Evolutionary conservation across 352 stramenopile genomes (phyloP), one percentile per base, ranked within the genome.

Genomic region (Phytopythium helicoides): DNA sequence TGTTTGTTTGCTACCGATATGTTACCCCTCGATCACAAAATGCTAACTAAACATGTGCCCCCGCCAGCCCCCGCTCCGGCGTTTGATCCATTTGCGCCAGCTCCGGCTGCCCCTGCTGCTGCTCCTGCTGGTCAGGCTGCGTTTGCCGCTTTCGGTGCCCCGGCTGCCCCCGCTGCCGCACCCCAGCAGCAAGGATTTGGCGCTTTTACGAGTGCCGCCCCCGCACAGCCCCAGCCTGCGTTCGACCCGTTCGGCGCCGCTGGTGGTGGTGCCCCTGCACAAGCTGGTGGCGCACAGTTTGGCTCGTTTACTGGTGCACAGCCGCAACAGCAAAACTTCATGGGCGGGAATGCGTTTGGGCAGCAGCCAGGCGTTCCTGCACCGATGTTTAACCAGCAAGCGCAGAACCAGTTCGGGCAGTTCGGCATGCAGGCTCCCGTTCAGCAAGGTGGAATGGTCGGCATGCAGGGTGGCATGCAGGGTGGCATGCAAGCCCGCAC

Each of bases 1-100:
- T 39, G 54, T 45, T 35, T 35, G 21, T 45, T 47, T 9, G 28
- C n/a, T 47, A n/a, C n/a, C n/a, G n/a, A n/a, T n/a, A n/a, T n/a
- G n/a, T n/a, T n/a, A n/a, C n/a, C n/a, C n/a, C n/a, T n/a, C n/a
- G n/a, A n/a, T n/a, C n/a, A n/a, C n/a, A n/a, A n/a, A n/a, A 45
- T 48, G 37, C 16, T 16, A 16, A 18, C 51, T n/a, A n/a, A n/a
- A n/a, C n/a, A n/a, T n/a, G n/a, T n/a, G n/a, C n/a, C n/a, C n/a
- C n/a, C n/a, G 47, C 15, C 12, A 70, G 47, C 64, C 46, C 44
- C 56, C 47, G 52, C 51, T 62, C 53, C 62, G 23, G 69, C 70
- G 40, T 92, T 93, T 39, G 83, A 93, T 47, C 80, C 83, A 6
- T 93, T 93, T 54, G 78, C 72, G 10, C 54, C 64, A 10, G 52